Percentiles rank a stretch among this genome's conserved stretches.
phyloP scores from a whole-genome alignment of 768 basidiomycete genomes.

The Termitomyces sp. region DNA sequence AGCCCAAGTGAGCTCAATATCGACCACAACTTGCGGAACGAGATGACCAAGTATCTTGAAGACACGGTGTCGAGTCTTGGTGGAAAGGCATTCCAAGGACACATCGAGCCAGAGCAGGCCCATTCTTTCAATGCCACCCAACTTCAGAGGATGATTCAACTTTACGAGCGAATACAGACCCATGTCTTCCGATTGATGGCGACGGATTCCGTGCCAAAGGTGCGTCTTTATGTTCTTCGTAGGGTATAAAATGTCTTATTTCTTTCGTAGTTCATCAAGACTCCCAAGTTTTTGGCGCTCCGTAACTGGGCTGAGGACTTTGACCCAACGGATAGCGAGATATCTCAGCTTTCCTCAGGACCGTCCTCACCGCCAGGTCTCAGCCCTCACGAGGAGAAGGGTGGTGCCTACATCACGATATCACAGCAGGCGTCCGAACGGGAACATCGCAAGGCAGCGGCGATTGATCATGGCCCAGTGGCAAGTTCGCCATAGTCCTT shows the following conservation, averaged over 20 bases:
- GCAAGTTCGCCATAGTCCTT: conserved; percentile 22
- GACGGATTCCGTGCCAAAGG: conserved; percentile 98
- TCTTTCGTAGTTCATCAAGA: conserved; percentile 75
- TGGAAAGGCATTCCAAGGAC: conserved; percentile 75
- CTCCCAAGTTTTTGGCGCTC: conserved; percentile 74
- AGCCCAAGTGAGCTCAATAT: conserved; percentile 97
- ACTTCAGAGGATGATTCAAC: conserved; percentile 84
- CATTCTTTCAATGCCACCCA: conserved; percentile 91
- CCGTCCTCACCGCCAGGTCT: conserved; percentile 73
- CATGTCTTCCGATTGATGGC: conserved; percentile 98
- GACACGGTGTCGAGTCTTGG: conserved; percentile 79
- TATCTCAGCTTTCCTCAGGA: conserved; percentile 47
- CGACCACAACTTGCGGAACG: conserved; percentile 93
- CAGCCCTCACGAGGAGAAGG: conserved; percentile 60
- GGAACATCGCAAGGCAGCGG: conserved; percentile 38
- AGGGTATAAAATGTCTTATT: conserved; percentile 10
- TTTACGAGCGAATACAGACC: conserved; percentile 95
- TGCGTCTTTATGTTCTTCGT: conserved; percentile 25
- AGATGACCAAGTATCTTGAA: conserved; percentile 89
- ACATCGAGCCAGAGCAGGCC: conserved; percentile 78
- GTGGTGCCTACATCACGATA: conserved; percentile 83
- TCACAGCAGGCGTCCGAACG: conserved; percentile 79
- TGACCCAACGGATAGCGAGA: conserved; percentile 60
- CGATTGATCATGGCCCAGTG: conserved; percentile 7
- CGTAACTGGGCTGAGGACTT: conserved; percentile 78